Percentiles rank a stretch among this genome's conserved stretches.
These are phyloP conservation scores for Takakia lepidozioides DNA, from an alignment of 225 moss, liverwort and hornwort genomes.

Conservation along the genomic window DNA sequence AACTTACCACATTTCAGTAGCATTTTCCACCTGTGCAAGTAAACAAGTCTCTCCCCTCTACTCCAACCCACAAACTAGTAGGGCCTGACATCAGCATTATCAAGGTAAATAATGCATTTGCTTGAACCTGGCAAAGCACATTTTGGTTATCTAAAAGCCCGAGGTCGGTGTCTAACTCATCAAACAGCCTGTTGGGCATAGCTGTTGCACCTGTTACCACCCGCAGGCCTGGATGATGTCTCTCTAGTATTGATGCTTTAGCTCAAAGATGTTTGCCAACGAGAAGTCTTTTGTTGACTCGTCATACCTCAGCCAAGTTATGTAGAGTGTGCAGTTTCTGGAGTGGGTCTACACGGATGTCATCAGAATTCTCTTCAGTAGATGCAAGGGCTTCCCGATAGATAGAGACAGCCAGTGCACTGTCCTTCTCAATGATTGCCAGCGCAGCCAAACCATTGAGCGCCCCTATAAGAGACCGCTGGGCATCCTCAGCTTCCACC, in stretches of 20 bases:
- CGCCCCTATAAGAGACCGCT: slow-evolving; percentile 75
- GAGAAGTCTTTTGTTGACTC: too few relatives aligned
- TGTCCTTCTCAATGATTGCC: slow-evolving; percentile 63
- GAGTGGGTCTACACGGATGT: slow-evolving; percentile 81
- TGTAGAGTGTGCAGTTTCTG: slow-evolving; percentile 93
- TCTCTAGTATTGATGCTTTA: too few relatives aligned
- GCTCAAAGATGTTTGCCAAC: background rate
- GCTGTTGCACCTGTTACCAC: background rate
- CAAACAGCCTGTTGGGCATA: too few relatives aligned
- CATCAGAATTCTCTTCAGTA: slow-evolving; percentile 69
- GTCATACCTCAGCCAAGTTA: slow-evolving; percentile 80
- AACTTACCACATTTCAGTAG: too few relatives aligned
- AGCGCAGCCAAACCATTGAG: slow-evolving; percentile 91
- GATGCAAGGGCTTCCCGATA: slow-evolving; percentile 78
- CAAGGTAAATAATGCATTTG: too few relatives aligned
- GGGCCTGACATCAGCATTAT: too few relatives aligned
- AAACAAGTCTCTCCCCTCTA: too few relatives aligned
- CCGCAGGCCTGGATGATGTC: background rate
- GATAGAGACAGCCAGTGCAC: slow-evolving; percentile 60
- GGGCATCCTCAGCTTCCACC: slow-evolving; percentile 74
- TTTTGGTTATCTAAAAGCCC: too few relatives aligned
- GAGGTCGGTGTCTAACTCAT: too few relatives aligned
- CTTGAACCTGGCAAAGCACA: too few relatives aligned
- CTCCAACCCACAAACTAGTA: too few relatives aligned
- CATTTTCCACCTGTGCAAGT: too few relatives aligned